A percentile compares a stretch with the other conserved stretches of the same genome.
phyloP scores from a whole-genome alignment of 139 green algal species.

The Chlamydomonas sphaeroides region DNA sequence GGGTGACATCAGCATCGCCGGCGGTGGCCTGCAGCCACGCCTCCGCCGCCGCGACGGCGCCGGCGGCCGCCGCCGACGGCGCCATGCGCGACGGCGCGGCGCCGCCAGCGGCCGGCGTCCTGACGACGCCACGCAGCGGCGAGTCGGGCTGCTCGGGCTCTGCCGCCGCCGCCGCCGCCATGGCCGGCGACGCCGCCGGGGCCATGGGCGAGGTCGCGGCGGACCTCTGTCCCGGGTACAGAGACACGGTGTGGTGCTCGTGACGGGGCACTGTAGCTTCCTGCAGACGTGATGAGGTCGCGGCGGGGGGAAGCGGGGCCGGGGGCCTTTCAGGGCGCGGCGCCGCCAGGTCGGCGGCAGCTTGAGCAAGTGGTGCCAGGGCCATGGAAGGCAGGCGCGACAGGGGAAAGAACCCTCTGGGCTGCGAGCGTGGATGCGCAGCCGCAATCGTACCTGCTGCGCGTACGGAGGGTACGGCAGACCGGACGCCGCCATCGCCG shows the following conservation, averaged over 20 bases:
- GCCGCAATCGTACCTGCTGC: too few relatives aligned
- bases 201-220: not conserved
- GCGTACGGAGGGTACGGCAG: constrained; percentile 21
- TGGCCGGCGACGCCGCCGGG: too few relatives aligned
- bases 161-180: too few relatives aligned
- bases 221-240: too few relatives aligned
- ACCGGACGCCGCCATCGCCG: not conserved
- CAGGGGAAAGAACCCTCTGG: too few relatives aligned
- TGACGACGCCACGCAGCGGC: constrained; percentile 7
- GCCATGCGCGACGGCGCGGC: not conserved
- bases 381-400: too few relatives aligned
- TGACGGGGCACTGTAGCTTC: too few relatives aligned
- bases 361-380: too few relatives aligned
- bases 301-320: not conserved
- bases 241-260: too few relatives aligned
- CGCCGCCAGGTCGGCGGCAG: too few relatives aligned
- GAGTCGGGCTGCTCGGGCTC: constrained; percentile 4
- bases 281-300: not conserved
- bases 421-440: too few relatives aligned
- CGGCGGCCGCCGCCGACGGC: not conserved
- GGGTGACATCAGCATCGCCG: not conserved
- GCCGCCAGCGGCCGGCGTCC: not conserved
- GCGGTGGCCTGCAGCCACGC: constrained; percentile 12
- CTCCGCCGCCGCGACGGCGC: constrained; percentile 6
- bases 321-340: too few relatives aligned